These are phyloP conservation scores for Phaffia rhodozyma DNA, from an alignment of 1,284 basidiomycete genomes.

Conservation along the genomic window DNA sequence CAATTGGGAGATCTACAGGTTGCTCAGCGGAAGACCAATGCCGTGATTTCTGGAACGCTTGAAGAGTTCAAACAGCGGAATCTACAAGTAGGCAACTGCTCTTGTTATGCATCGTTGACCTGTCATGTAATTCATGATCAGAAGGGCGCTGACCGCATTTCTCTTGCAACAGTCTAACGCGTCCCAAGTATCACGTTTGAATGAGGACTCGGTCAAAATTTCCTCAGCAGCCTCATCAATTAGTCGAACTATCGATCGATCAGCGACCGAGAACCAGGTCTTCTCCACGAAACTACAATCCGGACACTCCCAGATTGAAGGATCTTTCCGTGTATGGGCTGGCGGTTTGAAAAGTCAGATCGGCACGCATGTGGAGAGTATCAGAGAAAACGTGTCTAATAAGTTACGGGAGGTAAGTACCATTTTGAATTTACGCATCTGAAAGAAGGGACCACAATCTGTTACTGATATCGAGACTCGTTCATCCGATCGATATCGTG, in stretches of 20 bases:
- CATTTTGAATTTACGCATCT: not conserved
- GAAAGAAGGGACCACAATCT: no score
- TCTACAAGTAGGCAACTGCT: no score
- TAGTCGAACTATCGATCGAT: slow-evolving; percentile 47
- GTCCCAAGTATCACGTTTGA: slow-evolving; percentile 25
- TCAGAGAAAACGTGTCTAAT: slow-evolving; percentile 31
- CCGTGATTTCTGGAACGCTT: no score
- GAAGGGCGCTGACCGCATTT: not conserved
- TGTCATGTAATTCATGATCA: no score
- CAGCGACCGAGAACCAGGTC: slow-evolving; percentile 43
- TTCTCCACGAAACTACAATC: slow-evolving; percentile 23
- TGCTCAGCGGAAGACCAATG: not conserved
- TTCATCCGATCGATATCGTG: slow-evolving; percentile 6
- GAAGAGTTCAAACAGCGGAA: no score
- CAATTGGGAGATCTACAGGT: not conserved
- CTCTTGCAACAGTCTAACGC: not conserved
- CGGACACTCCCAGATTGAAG: slow-evolving; percentile 28
- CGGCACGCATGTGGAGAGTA: slow-evolving; percentile 28
- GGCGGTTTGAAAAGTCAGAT: slow-evolving; percentile 24
- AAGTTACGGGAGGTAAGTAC: slow-evolving; percentile 31
- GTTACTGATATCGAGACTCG: not conserved
- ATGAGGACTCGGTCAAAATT: slow-evolving; percentile 45
- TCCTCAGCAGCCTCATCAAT: slow-evolving; percentile 50
- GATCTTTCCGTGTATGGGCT: slow-evolving; percentile 30
- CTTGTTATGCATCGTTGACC: no score